Conservation (phyloP, 2,329 filamentous ascomycete genomes). For the Pseudogymnoascus sp. region DNA sequence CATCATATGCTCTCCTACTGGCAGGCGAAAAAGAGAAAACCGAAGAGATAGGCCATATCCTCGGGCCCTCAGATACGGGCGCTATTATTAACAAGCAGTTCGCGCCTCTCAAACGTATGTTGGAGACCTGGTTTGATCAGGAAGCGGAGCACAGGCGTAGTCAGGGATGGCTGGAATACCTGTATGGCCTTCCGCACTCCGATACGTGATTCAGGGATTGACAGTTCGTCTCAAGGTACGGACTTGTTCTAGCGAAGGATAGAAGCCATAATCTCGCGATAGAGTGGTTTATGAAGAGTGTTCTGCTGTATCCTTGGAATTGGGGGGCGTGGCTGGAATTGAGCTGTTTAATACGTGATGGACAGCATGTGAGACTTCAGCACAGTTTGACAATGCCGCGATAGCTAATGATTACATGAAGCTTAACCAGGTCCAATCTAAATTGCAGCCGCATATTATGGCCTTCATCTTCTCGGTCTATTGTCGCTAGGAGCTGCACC, state of each 20-base stretch:
- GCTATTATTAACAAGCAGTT: background rate
- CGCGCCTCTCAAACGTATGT: background rate
- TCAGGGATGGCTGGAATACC: background rate
- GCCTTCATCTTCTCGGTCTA: background rate
- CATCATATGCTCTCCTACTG: background rate
- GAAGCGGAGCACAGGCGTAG: background rate
- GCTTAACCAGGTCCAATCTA: background rate
- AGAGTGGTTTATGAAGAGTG: background rate
- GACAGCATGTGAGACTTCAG: background rate
- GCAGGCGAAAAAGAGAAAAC: background rate
- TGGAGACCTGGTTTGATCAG: background rate
- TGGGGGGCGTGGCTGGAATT: background rate
- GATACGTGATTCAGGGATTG: background rate
- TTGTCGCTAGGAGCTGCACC: background rate
- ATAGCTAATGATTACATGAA: too few relatives aligned
- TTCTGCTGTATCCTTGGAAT: background rate
- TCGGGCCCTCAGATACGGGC: background rate
- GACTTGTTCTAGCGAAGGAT: background rate
- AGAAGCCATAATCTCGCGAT: background rate
- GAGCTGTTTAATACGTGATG: background rate
- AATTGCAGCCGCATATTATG: background rate
- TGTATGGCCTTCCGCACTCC: background rate
- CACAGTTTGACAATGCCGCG: too few relatives aligned
- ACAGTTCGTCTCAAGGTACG: background rate
- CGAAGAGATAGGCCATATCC: background rate